phyloP scores from a whole-genome alignment of 306 rosid species.

The Argentina anserina region DNA sequence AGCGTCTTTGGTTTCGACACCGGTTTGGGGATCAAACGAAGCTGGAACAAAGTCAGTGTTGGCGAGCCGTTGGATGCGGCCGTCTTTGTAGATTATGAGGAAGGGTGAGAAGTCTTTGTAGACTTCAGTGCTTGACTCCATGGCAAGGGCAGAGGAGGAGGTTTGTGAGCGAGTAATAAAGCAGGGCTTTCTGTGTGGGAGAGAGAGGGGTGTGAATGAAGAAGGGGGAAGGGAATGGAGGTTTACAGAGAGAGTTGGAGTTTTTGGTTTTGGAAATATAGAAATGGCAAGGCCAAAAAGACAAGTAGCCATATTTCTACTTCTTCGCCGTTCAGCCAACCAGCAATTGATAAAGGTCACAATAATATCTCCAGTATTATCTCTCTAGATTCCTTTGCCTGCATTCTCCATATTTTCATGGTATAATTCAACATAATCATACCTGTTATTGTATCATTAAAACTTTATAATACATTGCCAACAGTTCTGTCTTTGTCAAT shows the following conservation, averaged over 20 bases:
- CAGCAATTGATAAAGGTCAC: not conserved
- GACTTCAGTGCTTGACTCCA: slow-evolving; percentile 36
- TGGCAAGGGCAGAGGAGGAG: not conserved
- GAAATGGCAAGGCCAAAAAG: not conserved
- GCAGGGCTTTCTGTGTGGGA: not conserved
- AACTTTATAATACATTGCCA: no score
- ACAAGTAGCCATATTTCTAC: slow-evolving; percentile 6
- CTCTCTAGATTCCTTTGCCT: not conserved
- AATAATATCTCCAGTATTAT: not conserved
- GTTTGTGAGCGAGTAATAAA: not conserved
- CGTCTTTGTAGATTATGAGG: slow-evolving; percentile 57
- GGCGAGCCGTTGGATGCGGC: slow-evolving; percentile 40
- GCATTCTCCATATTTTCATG: not conserved
- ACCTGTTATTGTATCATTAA: no score
- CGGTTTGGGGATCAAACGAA: slow-evolving; percentile 37
- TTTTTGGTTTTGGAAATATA: not conserved
- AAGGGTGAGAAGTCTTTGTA: slow-evolving; percentile 44
- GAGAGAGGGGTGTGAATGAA: not conserved
- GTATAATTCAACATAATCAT: no score
- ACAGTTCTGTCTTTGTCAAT: no score
- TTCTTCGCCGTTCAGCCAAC: not conserved
- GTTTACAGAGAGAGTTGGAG: not conserved
- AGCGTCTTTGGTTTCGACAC: slow-evolving; percentile 65
- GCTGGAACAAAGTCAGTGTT: slow-evolving; percentile 45
- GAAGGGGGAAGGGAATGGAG: not conserved